These are phyloP conservation scores for Saccharomycopsis fibuligera DNA, from an alignment of 805 yeast species.

Conservation along the genomic window DNA sequence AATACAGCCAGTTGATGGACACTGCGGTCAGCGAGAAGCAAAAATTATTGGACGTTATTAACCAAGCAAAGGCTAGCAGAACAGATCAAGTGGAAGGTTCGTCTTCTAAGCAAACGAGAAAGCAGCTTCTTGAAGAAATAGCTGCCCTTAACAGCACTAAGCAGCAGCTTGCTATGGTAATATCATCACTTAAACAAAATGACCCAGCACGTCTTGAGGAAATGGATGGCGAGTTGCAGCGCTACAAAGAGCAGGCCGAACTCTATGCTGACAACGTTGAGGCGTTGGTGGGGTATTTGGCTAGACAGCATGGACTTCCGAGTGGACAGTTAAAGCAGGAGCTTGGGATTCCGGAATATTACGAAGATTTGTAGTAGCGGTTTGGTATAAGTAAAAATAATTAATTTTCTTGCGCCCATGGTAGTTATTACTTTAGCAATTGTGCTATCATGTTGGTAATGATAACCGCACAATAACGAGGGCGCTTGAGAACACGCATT, in stretches of 20 bases:
- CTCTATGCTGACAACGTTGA: constrained; percentile 37
- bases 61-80: not conserved
- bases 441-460: too few species aligned
- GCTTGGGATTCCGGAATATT: constrained; percentile 40
- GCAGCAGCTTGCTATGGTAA: constrained; percentile 24
- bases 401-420: too few species aligned
- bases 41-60: not conserved
- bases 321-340: constrained; percentile 31
- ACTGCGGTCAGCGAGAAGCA: not conserved
- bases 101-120: too few species aligned
- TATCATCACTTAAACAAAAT: constrained; percentile 13
- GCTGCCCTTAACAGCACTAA: constrained; percentile 1
- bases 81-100: too few species aligned
- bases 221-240: constrained; percentile 19
- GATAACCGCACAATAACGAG: too few species aligned
- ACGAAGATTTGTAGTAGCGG: constrained; percentile 24
- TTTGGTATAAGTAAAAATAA: not conserved
- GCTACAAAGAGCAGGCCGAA: constrained; percentile 16
- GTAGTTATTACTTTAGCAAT: too few species aligned
- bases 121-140: not conserved
- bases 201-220: constrained; percentile 12
- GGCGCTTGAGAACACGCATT: too few species aligned
- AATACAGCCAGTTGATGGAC: constrained; percentile 5
- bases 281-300: constrained; percentile 32
- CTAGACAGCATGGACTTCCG: constrained; percentile 28